These are phyloP conservation scores for Amauroascus niger DNA, from an alignment of 2,329 filamentous ascomycete species.

Conservation along the genomic window DNA sequence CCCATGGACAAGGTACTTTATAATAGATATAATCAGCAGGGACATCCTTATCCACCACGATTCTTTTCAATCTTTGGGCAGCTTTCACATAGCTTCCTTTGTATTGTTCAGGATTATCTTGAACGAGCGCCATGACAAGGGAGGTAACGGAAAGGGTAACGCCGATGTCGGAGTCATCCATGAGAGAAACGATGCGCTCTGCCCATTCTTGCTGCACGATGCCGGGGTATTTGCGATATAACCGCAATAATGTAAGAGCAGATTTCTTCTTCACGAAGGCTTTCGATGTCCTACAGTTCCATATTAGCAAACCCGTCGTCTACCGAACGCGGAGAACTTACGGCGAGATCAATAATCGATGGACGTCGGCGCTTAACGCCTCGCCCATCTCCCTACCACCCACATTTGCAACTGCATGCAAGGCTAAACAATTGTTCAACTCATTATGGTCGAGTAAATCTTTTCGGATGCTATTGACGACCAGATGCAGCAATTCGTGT, in stretches of 20 bases:
- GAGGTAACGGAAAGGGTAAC: slow-evolving; percentile 94
- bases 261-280: slow-evolving; percentile 99
- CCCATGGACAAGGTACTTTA: slow-evolving; percentile 98
- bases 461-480: slow-evolving; percentile 97
- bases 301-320: neutral
- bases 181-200: slow-evolving; percentile 94
- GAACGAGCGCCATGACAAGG: slow-evolving; percentile 83
- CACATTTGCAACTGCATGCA: slow-evolving; percentile 97
- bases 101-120: slow-evolving; percentile 91
- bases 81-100: slow-evolving; percentile 91
- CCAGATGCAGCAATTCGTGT: slow-evolving; percentile 88
- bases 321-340: slow-evolving; percentile 41
- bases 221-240: slow-evolving; percentile 88
- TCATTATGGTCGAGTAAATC: slow-evolving; percentile 92
- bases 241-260: slow-evolving; percentile 77
- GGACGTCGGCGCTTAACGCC: slow-evolving; percentile 81
- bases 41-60: slow-evolving; percentile 83
- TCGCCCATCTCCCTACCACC: slow-evolving; percentile 96
- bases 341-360: slow-evolving; percentile 89
- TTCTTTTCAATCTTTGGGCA: slow-evolving; percentile 75
- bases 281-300: slow-evolving; percentile 60
- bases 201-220: slow-evolving; percentile 97
- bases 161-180: slow-evolving; percentile 92
- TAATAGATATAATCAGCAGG: slow-evolving; percentile 93
- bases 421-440: slow-evolving; percentile 88